Evolutionary conservation across 2,329 filamentous ascomycete species (phyloP).

Genomic region (Incumbomyces delicatus): DNA sequence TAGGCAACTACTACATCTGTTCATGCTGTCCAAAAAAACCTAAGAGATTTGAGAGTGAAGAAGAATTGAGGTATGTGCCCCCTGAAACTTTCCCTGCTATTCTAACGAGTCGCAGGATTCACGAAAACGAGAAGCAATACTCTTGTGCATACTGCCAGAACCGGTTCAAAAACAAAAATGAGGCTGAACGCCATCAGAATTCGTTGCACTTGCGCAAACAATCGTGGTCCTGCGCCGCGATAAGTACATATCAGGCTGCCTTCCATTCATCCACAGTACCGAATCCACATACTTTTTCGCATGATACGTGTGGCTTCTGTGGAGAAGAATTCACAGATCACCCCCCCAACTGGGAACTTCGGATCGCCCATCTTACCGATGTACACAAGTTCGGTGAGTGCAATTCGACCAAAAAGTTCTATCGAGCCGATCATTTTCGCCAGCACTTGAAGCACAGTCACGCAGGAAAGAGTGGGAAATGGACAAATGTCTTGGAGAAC

Average conservation of each 20-base stretch:
- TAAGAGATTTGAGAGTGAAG: slow-evolving; percentile 79
- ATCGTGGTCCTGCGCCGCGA: slow-evolving; percentile 92
- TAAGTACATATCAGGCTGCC: slow-evolving; percentile 64
- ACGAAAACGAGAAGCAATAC: slow-evolving; percentile 94
- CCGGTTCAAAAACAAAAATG: slow-evolving; percentile 98
- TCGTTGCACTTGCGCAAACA: slow-evolving; percentile 84
- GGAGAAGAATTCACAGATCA: slow-evolving; percentile 75
- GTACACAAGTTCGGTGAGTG: slow-evolving; percentile 96
- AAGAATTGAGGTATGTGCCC: slow-evolving; percentile 62
- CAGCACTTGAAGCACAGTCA: slow-evolving; percentile 98
- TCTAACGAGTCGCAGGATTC: slow-evolving; percentile 46
- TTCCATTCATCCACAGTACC: slow-evolving; percentile 67
- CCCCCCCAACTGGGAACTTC: slow-evolving; percentile 74
- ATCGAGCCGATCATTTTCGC: slow-evolving; percentile 90
- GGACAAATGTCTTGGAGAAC: slow-evolving; percentile 96
- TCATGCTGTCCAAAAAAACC: slow-evolving; percentile 96
- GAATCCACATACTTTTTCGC: slow-evolving; percentile 19
- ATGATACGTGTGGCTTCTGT: slow-evolving; percentile 87
- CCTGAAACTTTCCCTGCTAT: not conserved
- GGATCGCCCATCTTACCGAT: slow-evolving; percentile 77
- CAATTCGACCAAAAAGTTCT: slow-evolving; percentile 98
- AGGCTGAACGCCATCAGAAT: slow-evolving; percentile 92
- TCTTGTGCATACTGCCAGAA: slow-evolving; percentile 87
- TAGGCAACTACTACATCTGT: slow-evolving; percentile 60
- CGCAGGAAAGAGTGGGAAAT: slow-evolving; percentile 90